Base-by-base conservation (phyloP, 176 grass and related monocot species). In the Pharus latifolius region DNA sequence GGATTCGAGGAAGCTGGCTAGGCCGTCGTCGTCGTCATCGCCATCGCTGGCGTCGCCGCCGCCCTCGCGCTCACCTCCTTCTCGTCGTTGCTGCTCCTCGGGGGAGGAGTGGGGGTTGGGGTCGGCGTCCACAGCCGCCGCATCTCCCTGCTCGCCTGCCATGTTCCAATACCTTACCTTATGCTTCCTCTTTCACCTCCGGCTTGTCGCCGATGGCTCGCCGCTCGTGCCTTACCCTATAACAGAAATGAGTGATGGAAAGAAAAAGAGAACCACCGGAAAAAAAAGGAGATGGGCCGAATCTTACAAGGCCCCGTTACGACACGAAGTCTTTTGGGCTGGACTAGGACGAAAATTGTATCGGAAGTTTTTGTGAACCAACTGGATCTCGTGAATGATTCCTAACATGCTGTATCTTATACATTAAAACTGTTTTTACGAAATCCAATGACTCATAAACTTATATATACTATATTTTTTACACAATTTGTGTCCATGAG, bases 1-100 rank as follows among this genome's bases (percentile, higher is more conserved):
- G 11, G 82, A 94, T 16, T 99, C 90, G 55, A 99, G 81, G 71
- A 99, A 88, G 75, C 69, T 80, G 12, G 84, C 82, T 17, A 99
- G 96, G 33, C 84, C 63, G 27, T 86, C 90, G 68, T 91, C 82
- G 53, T 91, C 95, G 22, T 88, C 86, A 7, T 84, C 83, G 20
- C 71, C 92, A 0, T 60, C 75, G 2, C 45, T 76, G 8, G 60
- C 72, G 3, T 59, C 38, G 15, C 59, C 80, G 38, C 5, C n/a
- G 22, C 5, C 67, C 10, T 54, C 46, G 2, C 1, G 22, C 25
- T 40, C 59, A 23, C 0, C 67, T 30, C 2, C 46, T 0, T 73
- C 66, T 15, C 61, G 42, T 16, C 10, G 22, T 0, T 2, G 3
- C 13, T 0, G 60, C 11, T 66, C 60, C 0, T 54, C 45, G 10